Conservation (phyloP, 345 rosid species). For the Garcia nutans region DNA sequence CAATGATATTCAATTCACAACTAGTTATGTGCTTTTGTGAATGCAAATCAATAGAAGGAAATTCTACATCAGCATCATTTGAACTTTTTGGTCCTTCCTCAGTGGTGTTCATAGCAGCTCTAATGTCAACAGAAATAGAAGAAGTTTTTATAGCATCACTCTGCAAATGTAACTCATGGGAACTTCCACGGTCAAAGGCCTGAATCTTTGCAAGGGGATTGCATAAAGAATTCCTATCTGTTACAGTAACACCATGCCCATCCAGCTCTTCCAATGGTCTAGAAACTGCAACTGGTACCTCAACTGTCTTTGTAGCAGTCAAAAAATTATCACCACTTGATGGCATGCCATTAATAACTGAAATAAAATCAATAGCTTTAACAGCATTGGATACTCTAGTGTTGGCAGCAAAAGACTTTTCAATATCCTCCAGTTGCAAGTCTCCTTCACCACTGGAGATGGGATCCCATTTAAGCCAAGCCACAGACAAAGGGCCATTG, state of each 20-base stretch:
- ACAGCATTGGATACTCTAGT: constrained; percentile 16
- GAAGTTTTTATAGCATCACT: constrained; percentile 15
- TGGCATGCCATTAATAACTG: constrained; percentile 42
- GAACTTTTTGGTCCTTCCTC: constrained; percentile 22
- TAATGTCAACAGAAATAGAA: constrained; percentile 25
- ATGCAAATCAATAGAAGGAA: constrained; percentile 17
- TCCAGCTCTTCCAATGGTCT: constrained; percentile 25
- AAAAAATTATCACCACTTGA: constrained; percentile 24
- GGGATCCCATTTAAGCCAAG: constrained; percentile 81
- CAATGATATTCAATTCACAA: constrained; percentile 21
- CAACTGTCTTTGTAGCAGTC: constrained; percentile 21
- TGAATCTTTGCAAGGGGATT: constrained; percentile 17
- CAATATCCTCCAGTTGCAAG: constrained; percentile 63
- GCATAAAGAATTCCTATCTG: constrained; percentile 21
- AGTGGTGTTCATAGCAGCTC: constrained; percentile 6
- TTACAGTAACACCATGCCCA: constrained; percentile 9
- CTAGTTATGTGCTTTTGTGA: constrained; percentile 24
- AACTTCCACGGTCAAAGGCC: constrained; percentile 8
- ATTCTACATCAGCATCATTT: constrained; percentile 5
- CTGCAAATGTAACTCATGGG: constrained; percentile 14
- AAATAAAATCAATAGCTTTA: constrained; percentile 56
- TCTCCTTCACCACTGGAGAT: constrained; percentile 89
- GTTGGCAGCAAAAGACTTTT: constrained; percentile 45
- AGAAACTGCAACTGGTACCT: constrained; percentile 17
- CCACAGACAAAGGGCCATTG: constrained; percentile 39